Evolutionary conservation across 345 rosid genomes (phyloP).

Genomic region (sweet orange (Citrus sinensis)): DNA sequence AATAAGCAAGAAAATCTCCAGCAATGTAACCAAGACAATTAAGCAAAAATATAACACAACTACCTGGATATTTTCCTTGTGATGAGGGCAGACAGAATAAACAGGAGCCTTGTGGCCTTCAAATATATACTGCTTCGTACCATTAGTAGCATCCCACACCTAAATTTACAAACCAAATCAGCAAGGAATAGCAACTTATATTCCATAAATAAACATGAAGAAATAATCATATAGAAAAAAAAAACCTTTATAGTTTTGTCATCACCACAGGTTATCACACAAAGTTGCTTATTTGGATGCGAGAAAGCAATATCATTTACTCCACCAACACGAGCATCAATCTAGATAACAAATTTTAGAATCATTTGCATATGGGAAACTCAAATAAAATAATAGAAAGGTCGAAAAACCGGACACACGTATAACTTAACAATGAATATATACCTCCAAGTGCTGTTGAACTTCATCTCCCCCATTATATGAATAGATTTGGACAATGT

Average conservation of each 20-base stretch:
- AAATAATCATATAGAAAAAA: conserved; percentile 1
- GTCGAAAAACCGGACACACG: not conserved
- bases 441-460: conserved; percentile 85
- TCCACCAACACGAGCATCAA: conserved; percentile 76
- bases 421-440: not conserved
- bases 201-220: conserved; percentile 2
- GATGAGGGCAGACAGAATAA: conserved; percentile 84
- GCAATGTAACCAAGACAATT: not conserved
- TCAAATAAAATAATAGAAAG: not conserved
- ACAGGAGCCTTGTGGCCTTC: conserved; percentile 95
- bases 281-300: conserved; percentile 76
- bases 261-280: conserved; percentile 85
- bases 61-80: conserved; percentile 88
- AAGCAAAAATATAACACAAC: not conserved
- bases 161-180: conserved; percentile 21
- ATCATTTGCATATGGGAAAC: conserved; percentile 11
- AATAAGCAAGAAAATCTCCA: not conserved
- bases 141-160: conserved; percentile 89
- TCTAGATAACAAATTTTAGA: conserved; percentile 34
- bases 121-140: conserved; percentile 64
- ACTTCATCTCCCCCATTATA: conserved; percentile 76
- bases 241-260: conserved; percentile 80
- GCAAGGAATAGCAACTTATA: conserved; percentile 12
- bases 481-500: conserved; percentile 85
- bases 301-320: conserved; percentile 81